phyloP scores from a whole-genome alignment of 352 stramenopile species.

The Phytophthora ohioensis region DNA sequence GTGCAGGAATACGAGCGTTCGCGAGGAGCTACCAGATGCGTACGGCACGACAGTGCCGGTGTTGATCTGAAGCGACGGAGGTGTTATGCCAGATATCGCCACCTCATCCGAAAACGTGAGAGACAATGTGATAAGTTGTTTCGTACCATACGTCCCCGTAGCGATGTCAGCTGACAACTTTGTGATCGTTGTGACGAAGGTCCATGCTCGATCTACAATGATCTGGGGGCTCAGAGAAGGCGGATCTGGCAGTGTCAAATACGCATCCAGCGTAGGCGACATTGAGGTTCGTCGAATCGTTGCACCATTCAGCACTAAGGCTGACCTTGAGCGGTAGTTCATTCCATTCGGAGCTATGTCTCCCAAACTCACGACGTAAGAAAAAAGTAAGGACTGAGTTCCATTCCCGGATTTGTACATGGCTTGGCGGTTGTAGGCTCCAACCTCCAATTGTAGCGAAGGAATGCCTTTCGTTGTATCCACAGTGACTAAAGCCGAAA shows the following conservation, averaged over 20 bases:
- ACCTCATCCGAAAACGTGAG: constrained; percentile 85
- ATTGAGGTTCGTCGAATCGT: constrained; percentile 64
- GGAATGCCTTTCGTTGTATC: constrained; percentile 62
- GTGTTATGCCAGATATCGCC: constrained; percentile 49
- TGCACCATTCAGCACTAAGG: constrained; percentile 71
- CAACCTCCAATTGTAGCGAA: constrained; percentile 64
- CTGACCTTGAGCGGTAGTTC: constrained; percentile 59
- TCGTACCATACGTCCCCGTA: constrained; percentile 68
- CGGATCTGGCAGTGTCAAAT: constrained; percentile 60
- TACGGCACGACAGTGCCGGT: constrained; percentile 66
- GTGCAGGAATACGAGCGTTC: constrained; percentile 71
- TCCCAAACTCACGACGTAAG: constrained; percentile 70
- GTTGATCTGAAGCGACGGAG: constrained; percentile 65
- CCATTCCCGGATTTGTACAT: constrained; percentile 64
- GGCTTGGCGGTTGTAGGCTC: constrained; percentile 70
- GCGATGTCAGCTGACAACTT: constrained; percentile 56
- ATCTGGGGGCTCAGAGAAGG: constrained; percentile 56
- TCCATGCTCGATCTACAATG: constrained; percentile 55
- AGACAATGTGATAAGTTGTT: constrained; percentile 76
- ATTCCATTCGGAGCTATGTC: constrained; percentile 56
- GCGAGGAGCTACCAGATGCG: constrained; percentile 59
- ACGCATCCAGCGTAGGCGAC: constrained; percentile 61
- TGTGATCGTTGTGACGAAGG: constrained; percentile 53
- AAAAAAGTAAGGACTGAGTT: constrained; percentile 64
- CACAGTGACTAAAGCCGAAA: constrained; percentile 65